A percentile compares a stretch with the other conserved stretches of the same genome.
phyloP scores from a whole-genome alignment of 495 filamentous ascomycete species.

The Viridothelium virens region DNA sequence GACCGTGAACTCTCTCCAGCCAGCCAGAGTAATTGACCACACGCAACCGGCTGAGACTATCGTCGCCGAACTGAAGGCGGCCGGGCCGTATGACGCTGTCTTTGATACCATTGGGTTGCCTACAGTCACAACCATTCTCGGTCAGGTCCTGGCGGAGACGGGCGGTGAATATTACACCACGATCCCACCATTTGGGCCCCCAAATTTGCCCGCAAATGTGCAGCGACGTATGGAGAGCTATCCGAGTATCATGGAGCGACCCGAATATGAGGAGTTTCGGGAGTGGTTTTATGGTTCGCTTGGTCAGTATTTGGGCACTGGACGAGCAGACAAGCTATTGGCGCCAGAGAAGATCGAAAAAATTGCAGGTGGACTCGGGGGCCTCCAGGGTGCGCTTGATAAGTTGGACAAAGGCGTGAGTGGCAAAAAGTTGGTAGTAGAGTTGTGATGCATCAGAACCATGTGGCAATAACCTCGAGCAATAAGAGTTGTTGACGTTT shows the following conservation, averaged over 20 bases:
- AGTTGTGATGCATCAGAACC: slow-evolving; percentile 12
- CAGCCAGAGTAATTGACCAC: slow-evolving; percentile 25
- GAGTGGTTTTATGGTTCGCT: not conserved
- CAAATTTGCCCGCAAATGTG: slow-evolving; percentile 1
- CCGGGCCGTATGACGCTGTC: slow-evolving; percentile 22
- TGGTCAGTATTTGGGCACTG: not conserved
- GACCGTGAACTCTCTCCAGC: slow-evolving; percentile 27
- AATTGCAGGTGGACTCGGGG: slow-evolving; percentile 6
- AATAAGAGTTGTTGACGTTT: too few relatives aligned
- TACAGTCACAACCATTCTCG: not conserved
- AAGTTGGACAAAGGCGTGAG: slow-evolving; percentile 13
- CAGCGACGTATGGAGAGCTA: not conserved
- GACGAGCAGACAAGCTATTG: not conserved
- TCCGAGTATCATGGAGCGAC: not conserved
- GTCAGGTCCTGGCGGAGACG: not conserved
- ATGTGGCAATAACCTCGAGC: too few relatives aligned
- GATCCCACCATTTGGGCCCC: not conserved
- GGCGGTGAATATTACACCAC: not conserved
- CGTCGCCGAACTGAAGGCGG: slow-evolving; percentile 15
- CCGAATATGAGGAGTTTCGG: not conserved
- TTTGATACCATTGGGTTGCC: slow-evolving; percentile 3
- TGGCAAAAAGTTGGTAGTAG: slow-evolving; percentile 16
- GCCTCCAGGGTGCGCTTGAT: slow-evolving; percentile 13
- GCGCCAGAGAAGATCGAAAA: not conserved
- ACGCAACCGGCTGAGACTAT: slow-evolving; percentile 14